phyloP scores from a whole-genome alignment of 2,329 filamentous ascomycete species.

The Ceratocystis lukuohia region DNA sequence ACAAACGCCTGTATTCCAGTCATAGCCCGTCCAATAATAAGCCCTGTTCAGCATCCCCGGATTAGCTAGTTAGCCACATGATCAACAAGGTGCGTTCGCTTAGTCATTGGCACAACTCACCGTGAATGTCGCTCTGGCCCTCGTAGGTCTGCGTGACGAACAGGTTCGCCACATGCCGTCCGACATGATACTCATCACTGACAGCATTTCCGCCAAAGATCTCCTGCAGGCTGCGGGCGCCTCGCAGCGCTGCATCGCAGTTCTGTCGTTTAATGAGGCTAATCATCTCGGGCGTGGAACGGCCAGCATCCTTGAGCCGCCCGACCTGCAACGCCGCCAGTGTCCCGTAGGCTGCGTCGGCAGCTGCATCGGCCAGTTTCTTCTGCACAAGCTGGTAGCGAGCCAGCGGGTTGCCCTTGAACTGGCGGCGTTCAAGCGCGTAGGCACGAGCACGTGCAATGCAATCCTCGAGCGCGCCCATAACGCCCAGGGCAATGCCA shows the following conservation, averaged over 20 bases:
- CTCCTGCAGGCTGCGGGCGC: constrained; percentile 74
- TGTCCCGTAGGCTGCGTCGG: constrained; percentile 84
- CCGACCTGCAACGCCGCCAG: constrained; percentile 83
- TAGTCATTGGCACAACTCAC: constrained; percentile 40
- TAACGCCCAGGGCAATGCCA: constrained; percentile 86
- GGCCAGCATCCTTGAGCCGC: constrained; percentile 80
- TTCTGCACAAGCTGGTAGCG: constrained; percentile 97
- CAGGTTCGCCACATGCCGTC: constrained; percentile 85
- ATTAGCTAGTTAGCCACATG: not conserved
- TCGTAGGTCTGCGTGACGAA: constrained; percentile 98
- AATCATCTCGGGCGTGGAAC: constrained; percentile 88
- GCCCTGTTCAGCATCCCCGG: constrained; percentile 34
- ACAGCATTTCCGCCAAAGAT: constrained; percentile 97
- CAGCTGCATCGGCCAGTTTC: constrained; percentile 85
- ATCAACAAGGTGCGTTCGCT: not conserved
- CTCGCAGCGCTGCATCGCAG: constrained; percentile 75
- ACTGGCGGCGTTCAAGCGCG: constrained; percentile 85
- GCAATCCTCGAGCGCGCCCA: constrained; percentile 89
- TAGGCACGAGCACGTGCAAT: constrained; percentile 70
- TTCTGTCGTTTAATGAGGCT: constrained; percentile 95
- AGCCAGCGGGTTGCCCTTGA: constrained; percentile 87
- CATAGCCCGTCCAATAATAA: constrained; percentile 55
- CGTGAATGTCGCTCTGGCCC: constrained; percentile 94
- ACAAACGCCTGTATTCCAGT: constrained; percentile 70
- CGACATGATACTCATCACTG: constrained; percentile 92